Percentiles rank a stretch among this genome's conserved stretches.
phyloP scores from a whole-genome alignment of 2,329 filamentous ascomycete species.

The Zymoseptoria ardabiliae region DNA sequence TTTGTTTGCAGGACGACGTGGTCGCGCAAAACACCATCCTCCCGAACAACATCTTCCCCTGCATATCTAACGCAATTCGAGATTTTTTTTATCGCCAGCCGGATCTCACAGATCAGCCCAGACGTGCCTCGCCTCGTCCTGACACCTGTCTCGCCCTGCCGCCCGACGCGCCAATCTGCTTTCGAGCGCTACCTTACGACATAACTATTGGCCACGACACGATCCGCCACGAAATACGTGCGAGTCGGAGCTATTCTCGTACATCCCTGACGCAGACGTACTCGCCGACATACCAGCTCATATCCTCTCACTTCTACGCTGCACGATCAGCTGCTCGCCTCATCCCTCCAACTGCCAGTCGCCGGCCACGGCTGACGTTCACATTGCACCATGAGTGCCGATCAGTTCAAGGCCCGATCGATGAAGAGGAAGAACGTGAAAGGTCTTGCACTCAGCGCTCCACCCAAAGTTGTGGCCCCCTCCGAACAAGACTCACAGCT shows the following conservation, averaged over 20 bases:
- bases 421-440: slow-evolving; percentile 99
- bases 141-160: background rate
- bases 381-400: slow-evolving; percentile 39
- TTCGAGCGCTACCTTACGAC: background rate
- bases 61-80: background rate
- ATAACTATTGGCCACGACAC: background rate
- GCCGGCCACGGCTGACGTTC: slow-evolving; percentile 11
- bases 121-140: background rate
- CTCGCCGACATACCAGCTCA: background rate
- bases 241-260: background rate
- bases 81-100: background rate
- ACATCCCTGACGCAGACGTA: slow-evolving; percentile 1
- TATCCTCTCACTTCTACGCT: background rate
- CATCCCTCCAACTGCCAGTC: slow-evolving; percentile 2
- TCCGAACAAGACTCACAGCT: slow-evolving; percentile 63
- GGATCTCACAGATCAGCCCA: background rate
- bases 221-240: background rate
- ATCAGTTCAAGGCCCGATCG: slow-evolving; percentile 60
- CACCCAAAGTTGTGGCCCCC: slow-evolving; percentile 62
- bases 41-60: background rate
- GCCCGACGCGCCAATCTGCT: background rate
- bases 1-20: background rate
- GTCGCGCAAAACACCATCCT: background rate
- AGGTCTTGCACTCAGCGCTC: slow-evolving; percentile 78
- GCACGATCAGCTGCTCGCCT: background rate